Conservation (phyloP, 1,139 yeast species). For the Ashbya aceris region DNA sequence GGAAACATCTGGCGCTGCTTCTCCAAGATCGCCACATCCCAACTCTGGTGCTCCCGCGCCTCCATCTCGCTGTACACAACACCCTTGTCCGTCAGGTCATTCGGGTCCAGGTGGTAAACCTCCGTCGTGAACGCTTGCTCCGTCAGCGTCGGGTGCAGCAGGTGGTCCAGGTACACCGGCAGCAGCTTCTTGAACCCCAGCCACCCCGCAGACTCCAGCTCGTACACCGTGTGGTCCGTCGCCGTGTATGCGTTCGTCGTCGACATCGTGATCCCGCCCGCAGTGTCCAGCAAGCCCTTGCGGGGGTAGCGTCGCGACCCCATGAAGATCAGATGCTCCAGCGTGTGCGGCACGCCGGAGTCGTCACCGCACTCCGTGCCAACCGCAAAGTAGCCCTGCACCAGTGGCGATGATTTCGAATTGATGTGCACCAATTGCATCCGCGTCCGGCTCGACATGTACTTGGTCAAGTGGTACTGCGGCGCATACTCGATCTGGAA, state of each 20-base stretch:
- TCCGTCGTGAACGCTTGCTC: conserved; percentile 90
- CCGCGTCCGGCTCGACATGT: conserved; percentile 51
- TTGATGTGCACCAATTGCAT: conserved; percentile 68
- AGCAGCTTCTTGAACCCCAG: conserved; percentile 77
- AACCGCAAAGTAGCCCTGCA: conserved; percentile 87
- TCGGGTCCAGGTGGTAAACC: conserved; percentile 88
- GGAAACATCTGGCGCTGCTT: conserved; percentile 55
- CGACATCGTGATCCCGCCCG: conserved; percentile 79
- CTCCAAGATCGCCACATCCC: conserved; percentile 56
- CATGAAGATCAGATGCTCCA: conserved; percentile 91
- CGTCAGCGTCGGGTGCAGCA: conserved; percentile 74
- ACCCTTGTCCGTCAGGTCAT: conserved; percentile 78
- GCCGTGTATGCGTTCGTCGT: conserved; percentile 97
- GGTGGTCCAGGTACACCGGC: conserved; percentile 86
- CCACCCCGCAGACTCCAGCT: conserved; percentile 92
- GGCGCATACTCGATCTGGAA: conserved; percentile 31
- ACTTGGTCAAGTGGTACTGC: conserved; percentile 27
- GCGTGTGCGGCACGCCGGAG: conserved; percentile 90
- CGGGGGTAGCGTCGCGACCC: conserved; percentile 86
- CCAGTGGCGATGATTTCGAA: conserved; percentile 74
- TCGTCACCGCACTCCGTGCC: conserved; percentile 86
- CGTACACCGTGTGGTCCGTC: conserved; percentile 91
- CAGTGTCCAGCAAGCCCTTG: conserved; percentile 79
- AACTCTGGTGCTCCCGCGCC: conserved; percentile 76
- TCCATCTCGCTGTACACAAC: conserved; percentile 98